Base-by-base conservation (phyloP, 148 eudicot species). In the Rheum nobile region DNA sequence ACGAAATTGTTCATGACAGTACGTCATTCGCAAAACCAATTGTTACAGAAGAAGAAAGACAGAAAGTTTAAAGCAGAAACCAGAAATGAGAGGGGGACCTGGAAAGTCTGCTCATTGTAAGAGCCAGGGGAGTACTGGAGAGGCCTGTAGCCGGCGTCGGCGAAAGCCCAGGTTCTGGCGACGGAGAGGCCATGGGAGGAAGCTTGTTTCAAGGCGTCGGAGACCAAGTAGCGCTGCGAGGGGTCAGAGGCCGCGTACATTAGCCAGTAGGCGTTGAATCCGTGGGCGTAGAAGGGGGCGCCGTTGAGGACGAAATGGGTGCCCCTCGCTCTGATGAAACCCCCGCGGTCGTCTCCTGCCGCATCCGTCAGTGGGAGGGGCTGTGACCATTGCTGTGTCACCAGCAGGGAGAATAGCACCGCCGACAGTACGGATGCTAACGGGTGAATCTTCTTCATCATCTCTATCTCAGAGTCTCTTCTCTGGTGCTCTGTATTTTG, bases 231-330 rank as follows among this genome's bases (percentile, higher is more conserved):
- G 46, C 94, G 88, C 37, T 88, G 94, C 75, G 96, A 88, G 24
- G 96, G 93, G 77, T 95, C 88, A 38, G 97, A 81, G 48, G 92
- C 97, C 59, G 80, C 79, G 74, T 87, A 85, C 99, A 95, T 95
- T 42, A 95, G 80, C 99, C 97, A 95, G 74, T 95, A 95, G 16
- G 99, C 99, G 82, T 95, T 95, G 83, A 95, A 95, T 47, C 99
- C 99, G 79, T 95, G 88, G 72, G 94, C 99, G 74, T 90, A 92
- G 44, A 80, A 95, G 1, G 90, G 96, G 52, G 80, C 71, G 1
- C 96, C 99, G 79, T 95, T 92, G 46, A 90, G 42, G 75, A 86
- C 35, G 75, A 95, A 91, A 29, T 89, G 91, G 70, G 85, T 82
- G 78, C 97, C 99, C 74, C 87, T 87, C 1, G 76, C 85, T 79